Conservation (phyloP, 2,329 filamentous ascomycete genomes). For the Chrysosporium queenslandicum region DNA sequence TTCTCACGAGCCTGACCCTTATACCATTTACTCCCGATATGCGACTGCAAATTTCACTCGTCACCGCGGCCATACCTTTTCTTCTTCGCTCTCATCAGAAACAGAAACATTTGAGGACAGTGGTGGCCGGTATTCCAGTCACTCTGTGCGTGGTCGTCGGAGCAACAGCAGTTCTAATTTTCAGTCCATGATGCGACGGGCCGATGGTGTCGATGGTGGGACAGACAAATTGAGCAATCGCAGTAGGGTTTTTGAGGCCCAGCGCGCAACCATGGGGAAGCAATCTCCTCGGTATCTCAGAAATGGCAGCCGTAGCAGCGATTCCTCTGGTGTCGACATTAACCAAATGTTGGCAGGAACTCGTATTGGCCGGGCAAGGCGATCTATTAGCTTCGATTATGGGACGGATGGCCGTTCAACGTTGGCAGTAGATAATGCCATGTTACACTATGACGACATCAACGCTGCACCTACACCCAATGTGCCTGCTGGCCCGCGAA, state of each 20-base stretch:
- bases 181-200: constrained; percentile 48
- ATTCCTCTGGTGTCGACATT: constrained; percentile 68
- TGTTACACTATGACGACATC: constrained; percentile 40
- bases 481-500: constrained; percentile 67
- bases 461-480: constrained; percentile 81
- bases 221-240: constrained; percentile 31
- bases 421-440: not conserved
- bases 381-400: constrained; percentile 39
- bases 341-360: constrained; percentile 39
- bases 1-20: constrained; percentile 32
- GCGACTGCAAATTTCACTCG: constrained; percentile 31
- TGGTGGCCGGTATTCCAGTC: constrained; percentile 33
- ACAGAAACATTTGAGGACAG: constrained; percentile 38
- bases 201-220: constrained; percentile 50
- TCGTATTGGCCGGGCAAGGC: constrained; percentile 28
- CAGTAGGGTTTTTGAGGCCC: constrained; percentile 29
- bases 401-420: constrained; percentile 21
- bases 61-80: constrained; percentile 49
- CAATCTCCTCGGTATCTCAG: constrained; percentile 45
- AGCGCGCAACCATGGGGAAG: constrained; percentile 22
- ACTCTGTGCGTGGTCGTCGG: constrained; percentile 46
- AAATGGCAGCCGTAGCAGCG: constrained; percentile 63
- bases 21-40: constrained; percentile 25
- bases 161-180: constrained; percentile 75
- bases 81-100: constrained; percentile 51